Conservation (phyloP, 352 stramenopile species). For the Phytophthora pistaciae region DNA sequence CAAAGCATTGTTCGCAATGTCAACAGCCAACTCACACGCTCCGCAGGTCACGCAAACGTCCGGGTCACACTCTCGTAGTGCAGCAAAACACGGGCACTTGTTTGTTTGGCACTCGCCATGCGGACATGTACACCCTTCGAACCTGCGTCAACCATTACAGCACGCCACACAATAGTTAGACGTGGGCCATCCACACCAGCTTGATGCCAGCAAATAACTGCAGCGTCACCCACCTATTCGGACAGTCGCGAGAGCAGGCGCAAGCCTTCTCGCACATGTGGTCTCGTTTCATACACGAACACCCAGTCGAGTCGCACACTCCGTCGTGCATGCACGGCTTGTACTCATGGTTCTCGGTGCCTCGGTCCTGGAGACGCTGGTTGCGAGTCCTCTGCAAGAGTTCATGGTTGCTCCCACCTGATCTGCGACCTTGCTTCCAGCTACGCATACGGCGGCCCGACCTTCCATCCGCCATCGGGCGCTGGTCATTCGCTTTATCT, state of each 20-base stretch:
- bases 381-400: constrained; percentile 72
- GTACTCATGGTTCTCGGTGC: constrained; percentile 70
- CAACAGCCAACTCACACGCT: constrained; percentile 51
- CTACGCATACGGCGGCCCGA: constrained; percentile 35
- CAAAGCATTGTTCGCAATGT: not conserved
- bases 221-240: constrained; percentile 44
- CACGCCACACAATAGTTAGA: constrained; percentile 1
- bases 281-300: constrained; percentile 69
- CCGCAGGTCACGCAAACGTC: constrained; percentile 61
- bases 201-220: not conserved
- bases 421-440: constrained; percentile 49
- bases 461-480: constrained; percentile 6
- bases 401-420: constrained; percentile 60
- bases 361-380: constrained; percentile 68
- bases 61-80: constrained; percentile 65
- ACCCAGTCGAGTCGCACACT: constrained; percentile 58
- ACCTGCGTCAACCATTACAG: constrained; percentile 30
- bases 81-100: constrained; percentile 59
- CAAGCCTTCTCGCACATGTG: constrained; percentile 61
- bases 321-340: constrained; percentile 80
- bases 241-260: constrained; percentile 48
- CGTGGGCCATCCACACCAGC: not conserved
- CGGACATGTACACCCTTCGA: constrained; percentile 61
- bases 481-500: constrained; percentile 32
- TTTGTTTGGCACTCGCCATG: constrained; percentile 55